Base-by-base conservation (phyloP, 176 grass and related monocot species). In the Miscanthus lutarioriparius region DNA sequence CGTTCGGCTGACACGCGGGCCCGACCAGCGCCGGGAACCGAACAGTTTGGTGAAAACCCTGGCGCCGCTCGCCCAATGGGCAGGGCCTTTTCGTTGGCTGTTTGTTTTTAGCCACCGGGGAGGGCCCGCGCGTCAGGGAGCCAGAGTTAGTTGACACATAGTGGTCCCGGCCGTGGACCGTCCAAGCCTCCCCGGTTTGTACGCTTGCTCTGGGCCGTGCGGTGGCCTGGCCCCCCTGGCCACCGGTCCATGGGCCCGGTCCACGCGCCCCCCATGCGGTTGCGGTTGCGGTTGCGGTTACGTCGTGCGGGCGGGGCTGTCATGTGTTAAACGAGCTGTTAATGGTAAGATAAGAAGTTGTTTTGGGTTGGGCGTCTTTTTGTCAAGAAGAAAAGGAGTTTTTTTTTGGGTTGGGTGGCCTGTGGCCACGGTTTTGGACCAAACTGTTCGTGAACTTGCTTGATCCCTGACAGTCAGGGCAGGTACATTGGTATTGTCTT, bases 21-120 rank as follows among this genome's bases (percentile, higher is more conserved):
- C 61, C 85, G 17, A 1, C 47, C 8, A 30, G 26, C 61, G 65
- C 72, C 14, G 83, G 83, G 25, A 77, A 48, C 67, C 59, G 28
- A 83, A 10, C 47, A 67, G 84, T 68, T 86, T 68, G 47, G 67
- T 45, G 79, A 58, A 47, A 85, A 58, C 14, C 41, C 72, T 82
- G 83, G 19, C 72, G 32, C 43, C 66, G 25, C 64, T 72, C n/a
- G 79, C 33, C 63, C 39, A 5, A 38, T 71, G 69, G 45, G 75
- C 81, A 47, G 66, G 51, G 67, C 67, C 78, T 86, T 86, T 86
- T 82, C 84, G 58, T 67, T 71, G 79, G 74, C 66, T 32, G 32
- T 32, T 32, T 47, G 84, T 58, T 86, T 77, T 22, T 56, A 44
- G 58, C 64, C 17, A 36, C 22, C 0, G 10, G 40, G n/a, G 41